phyloP scores from a whole-genome alignment of 2,329 filamentous ascomycete genomes.

The Xylariaceae sp. region DNA sequence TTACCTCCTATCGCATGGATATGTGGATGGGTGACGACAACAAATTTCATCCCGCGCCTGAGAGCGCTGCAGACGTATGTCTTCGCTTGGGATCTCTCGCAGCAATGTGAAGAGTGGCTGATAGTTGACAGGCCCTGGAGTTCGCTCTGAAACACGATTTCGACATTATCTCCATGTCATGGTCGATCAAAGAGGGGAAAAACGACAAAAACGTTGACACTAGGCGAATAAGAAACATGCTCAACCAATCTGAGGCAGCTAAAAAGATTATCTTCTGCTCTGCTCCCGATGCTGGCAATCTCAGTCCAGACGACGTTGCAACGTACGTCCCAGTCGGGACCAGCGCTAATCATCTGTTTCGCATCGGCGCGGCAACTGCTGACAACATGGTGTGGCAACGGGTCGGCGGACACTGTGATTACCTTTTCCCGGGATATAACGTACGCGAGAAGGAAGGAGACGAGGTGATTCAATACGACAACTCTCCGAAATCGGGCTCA shows the following conservation, averaged over 20 bases:
- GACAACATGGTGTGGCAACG: neutral
- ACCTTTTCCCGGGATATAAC: neutral
- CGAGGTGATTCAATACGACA: neutral
- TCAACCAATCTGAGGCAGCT: neutral
- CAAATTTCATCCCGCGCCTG: neutral
- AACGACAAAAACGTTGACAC: neutral
- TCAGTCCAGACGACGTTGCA: neutral
- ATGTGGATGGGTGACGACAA: neutral
- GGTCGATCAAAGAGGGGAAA: neutral
- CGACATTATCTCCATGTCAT: neutral
- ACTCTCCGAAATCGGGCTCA: neutral
- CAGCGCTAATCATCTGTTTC: neutral
- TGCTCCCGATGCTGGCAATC: neutral
- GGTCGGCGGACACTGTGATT: neutral
- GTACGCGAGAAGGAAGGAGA: neutral
- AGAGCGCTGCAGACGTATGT: neutral
- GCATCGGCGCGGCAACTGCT: neutral
- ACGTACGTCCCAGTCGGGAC: neutral
- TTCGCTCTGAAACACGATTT: neutral
- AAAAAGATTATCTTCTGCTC: neutral
- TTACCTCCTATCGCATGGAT: neutral
- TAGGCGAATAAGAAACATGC: neutral
- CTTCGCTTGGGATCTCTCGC: neutral
- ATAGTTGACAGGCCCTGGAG: neutral
- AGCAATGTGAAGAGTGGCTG: neutral